Conservation (phyloP, 768 basidiomycete species). For the Amanita rubescens region DNA sequence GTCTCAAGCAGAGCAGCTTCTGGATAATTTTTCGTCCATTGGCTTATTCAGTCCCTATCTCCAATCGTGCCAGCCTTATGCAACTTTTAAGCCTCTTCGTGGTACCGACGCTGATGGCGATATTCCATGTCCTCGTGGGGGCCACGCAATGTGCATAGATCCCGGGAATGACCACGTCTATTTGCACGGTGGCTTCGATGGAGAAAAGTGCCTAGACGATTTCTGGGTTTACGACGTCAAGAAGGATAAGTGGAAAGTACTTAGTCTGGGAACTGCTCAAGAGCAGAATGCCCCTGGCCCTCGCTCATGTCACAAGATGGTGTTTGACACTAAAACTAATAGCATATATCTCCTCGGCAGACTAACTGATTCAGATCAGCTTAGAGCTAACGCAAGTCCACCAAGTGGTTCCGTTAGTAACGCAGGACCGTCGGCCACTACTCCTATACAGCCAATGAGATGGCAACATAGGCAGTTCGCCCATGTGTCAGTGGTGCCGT, state of each 20-base stretch:
- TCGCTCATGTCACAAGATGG: conserved; percentile 78
- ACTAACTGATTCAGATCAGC: conserved; percentile 48
- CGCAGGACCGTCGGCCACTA: background rate
- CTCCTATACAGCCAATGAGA: background rate
- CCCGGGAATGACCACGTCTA: conserved; percentile 54
- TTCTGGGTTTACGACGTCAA: conserved; percentile 68
- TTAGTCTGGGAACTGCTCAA: conserved; percentile 46
- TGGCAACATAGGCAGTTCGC: background rate
- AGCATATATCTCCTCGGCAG: conserved; percentile 69
- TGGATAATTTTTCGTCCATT: conserved; percentile 40
- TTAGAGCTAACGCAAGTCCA: conserved; percentile 15
- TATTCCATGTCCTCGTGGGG: conserved; percentile 60
- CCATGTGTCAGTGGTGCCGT: background rate
- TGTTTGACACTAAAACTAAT: conserved; percentile 64
- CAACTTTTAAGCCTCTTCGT: conserved; percentile 52
- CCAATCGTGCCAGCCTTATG: conserved; percentile 47
- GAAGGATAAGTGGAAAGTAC: conserved; percentile 51
- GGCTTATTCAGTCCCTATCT: conserved; percentile 61
- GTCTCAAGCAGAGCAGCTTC: conserved; percentile 45
- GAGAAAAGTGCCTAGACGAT: conserved; percentile 64
- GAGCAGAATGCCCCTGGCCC: conserved; percentile 64
- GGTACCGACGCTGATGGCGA: conserved; percentile 62
- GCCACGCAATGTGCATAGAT: conserved; percentile 81
- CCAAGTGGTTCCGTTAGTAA: background rate
- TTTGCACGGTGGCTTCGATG: conserved; percentile 77